Evolutionary conservation across 176 grass and related monocot genomes (phyloP).

Genomic region (Carex myosuroides): DNA sequence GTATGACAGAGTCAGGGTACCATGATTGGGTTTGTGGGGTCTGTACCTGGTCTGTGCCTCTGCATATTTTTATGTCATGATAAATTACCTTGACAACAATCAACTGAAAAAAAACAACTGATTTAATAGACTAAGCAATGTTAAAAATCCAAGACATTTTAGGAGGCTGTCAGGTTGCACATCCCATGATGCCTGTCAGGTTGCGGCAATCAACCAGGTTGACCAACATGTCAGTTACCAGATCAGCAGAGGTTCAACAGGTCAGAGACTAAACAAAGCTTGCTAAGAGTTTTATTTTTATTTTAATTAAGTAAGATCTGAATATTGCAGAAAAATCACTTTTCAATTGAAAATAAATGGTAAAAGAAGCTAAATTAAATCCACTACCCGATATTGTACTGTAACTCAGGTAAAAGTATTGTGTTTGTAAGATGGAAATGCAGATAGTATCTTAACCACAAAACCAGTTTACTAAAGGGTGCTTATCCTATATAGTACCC

Average conservation of each 20-base stretch:
- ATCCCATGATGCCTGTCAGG: neutral
- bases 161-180: neutral
- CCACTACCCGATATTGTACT: neutral
- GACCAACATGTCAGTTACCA: neutral
- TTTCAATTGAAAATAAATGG: neutral
- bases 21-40: conserved; percentile 34
- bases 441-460: neutral
- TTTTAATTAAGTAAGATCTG: neutral
- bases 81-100: neutral
- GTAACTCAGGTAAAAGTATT: neutral
- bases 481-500: neutral
- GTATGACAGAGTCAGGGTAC: conserved; percentile 39
- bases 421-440: neutral
- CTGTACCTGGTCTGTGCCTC: conserved; percentile 21
- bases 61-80: neutral
- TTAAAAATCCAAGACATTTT: neutral
- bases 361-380: neutral
- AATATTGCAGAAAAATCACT: neutral
- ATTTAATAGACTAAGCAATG: neutral
- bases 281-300: neutral
- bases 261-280: neutral
- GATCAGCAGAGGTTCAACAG: neutral
- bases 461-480: neutral
- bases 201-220: neutral
- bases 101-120: neutral